Percentiles rank a stretch among this genome's conserved stretches.
Conservation (phyloP, 2,329 filamentous ascomycete genomes). For the Macrophomina phaseolina region DNA sequence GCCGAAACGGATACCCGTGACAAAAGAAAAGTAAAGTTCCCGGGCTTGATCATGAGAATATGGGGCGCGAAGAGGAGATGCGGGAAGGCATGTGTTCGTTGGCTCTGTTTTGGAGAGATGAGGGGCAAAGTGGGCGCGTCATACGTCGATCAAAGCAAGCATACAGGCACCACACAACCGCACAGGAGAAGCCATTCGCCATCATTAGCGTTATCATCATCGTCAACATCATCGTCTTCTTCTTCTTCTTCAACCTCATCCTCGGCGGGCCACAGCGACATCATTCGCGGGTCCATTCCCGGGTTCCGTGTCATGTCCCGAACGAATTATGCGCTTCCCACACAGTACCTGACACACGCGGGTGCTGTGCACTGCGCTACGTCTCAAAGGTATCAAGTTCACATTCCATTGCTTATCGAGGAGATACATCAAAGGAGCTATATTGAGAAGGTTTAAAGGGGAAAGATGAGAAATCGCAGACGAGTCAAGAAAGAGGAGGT, state of each 20-base stretch:
- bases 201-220: slow-evolving; percentile 1
- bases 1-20: neutral
- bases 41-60: too few relatives aligned
- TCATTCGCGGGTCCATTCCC: too few relatives aligned
- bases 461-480: neutral
- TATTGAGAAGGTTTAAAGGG: slow-evolving; percentile 9
- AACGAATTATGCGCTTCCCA: neutral
- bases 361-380: neutral
- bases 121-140: slow-evolving; percentile 4
- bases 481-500: neutral
- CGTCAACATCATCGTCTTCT: neutral
- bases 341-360: neutral
- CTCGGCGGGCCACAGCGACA: too few relatives aligned
- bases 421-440: slow-evolving; percentile 1
- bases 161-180: slow-evolving; percentile 3
- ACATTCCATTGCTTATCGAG: slow-evolving; percentile 7
- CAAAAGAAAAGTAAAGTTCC: too few relatives aligned
- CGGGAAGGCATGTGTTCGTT: too few relatives aligned
- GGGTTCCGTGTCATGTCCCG: neutral
- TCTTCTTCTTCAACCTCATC: too few relatives aligned
- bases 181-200: too few relatives aligned
- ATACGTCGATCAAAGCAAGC: slow-evolving; percentile 18
- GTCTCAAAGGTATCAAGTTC: neutral
- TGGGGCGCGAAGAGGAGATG: neutral
- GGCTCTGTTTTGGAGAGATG: neutral